Evolutionary conservation across 2,329 filamentous ascomycete species (phyloP).

Genomic region (Trichoderma sp.): DNA sequence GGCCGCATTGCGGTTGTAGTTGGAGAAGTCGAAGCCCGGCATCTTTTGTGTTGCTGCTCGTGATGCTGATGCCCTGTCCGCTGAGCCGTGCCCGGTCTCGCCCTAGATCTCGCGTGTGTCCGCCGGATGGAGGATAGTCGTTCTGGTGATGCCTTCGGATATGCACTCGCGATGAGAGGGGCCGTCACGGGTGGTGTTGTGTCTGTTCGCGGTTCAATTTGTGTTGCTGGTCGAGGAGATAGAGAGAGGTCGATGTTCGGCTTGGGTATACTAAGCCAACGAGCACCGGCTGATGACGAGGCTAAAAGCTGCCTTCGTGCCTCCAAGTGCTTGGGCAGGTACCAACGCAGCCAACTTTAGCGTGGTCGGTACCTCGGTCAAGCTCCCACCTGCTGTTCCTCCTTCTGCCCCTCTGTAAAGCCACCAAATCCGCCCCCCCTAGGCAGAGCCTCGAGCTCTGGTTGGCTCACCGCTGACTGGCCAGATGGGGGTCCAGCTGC

Average conservation of each 20-base stretch:
- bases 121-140: neutral
- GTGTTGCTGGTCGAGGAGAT: neutral
- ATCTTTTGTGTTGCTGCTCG: conserved; percentile 52
- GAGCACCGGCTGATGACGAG: conserved; percentile 53
- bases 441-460: conserved; percentile 29
- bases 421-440: conserved; percentile 30
- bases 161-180: neutral
- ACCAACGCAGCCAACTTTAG: neutral
- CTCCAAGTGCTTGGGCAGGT: conserved; percentile 38
- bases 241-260: conserved; percentile 10
- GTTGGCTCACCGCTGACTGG: conserved; percentile 35
- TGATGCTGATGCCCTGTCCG: neutral
- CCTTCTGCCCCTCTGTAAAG: conserved; percentile 10
- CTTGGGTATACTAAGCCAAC: conserved; percentile 27
- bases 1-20: conserved; percentile 98
- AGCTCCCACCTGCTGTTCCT: conserved; percentile 27
- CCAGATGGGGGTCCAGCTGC: conserved; percentile 5
- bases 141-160: neutral
- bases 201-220: conserved; percentile 3
- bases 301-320: conserved; percentile 58
- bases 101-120: conserved; percentile 10
- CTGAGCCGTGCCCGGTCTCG: conserved; percentile 13
- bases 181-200: neutral
- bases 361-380: conserved; percentile 23
- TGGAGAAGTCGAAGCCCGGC: conserved; percentile 99